Evolutionary conservation across 148 eudicot genomes (phyloP).

Genomic region (Arctostaphylos glauca): DNA sequence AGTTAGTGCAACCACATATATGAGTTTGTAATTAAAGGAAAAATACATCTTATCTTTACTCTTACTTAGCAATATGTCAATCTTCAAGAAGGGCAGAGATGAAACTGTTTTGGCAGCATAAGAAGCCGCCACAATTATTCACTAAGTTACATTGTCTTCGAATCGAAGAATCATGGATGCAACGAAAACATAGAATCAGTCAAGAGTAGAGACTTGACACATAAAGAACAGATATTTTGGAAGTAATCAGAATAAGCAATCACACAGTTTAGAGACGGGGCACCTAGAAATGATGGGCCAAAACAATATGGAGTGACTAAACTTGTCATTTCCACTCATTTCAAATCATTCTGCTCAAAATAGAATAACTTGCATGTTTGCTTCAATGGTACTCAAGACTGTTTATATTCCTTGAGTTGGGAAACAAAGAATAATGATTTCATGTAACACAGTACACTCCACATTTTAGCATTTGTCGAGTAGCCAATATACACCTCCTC

Average conservation of each 20-base stretch:
- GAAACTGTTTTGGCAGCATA: not conserved
- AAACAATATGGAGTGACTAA: not conserved
- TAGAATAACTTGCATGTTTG: not conserved
- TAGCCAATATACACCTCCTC: not conserved
- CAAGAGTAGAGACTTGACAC: no score
- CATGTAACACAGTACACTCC: not conserved
- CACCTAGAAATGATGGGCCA: not conserved
- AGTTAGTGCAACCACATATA: not conserved
- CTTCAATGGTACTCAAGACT: not conserved
- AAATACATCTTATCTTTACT: not conserved
- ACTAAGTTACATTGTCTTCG: not conserved
- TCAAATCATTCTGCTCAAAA: not conserved
- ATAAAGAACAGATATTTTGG: no score
- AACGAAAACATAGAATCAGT: no score
- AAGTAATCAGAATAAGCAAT: no score
- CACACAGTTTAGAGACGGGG: not conserved
- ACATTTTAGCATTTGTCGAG: not conserved
- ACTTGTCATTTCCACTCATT: not conserved
- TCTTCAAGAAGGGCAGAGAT: not conserved
- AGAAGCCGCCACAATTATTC: not conserved
- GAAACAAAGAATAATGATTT: not conserved
- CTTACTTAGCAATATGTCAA: not conserved
- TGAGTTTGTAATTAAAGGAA: not conserved
- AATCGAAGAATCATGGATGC: no score
- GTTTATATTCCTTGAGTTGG: not conserved